Percentiles rank a stretch among this genome's conserved stretches.
phyloP scores from a whole-genome alignment of 2,329 filamentous ascomycete species.

The Dendryphion nanum region DNA sequence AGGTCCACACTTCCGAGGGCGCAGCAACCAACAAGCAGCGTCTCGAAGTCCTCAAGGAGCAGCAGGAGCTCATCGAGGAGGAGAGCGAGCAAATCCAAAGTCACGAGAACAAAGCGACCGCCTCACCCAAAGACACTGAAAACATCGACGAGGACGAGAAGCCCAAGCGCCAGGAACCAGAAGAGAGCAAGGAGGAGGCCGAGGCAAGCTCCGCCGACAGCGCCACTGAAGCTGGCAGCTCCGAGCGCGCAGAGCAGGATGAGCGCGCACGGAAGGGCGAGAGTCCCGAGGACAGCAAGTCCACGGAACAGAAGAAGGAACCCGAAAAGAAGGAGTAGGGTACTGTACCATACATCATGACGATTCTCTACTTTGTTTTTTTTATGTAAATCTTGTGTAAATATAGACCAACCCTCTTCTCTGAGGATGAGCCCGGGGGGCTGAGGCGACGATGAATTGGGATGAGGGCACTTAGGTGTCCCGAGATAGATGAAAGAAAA shows the following conservation, averaged over 20 bases:
- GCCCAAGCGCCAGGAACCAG: slow-evolving; percentile 37
- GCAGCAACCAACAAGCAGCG: slow-evolving; percentile 98
- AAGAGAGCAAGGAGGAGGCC: slow-evolving; percentile 17
- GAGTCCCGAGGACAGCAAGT: too few relatives aligned
- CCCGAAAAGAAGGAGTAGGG: too few relatives aligned
- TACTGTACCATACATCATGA: too few relatives aligned
- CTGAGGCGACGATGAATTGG: too few relatives aligned
- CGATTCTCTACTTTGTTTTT: too few relatives aligned
- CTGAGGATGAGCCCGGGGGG: too few relatives aligned
- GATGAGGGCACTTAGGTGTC: too few relatives aligned
- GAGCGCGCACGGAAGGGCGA: slow-evolving; percentile 12
- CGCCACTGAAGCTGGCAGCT: slow-evolving; percentile 27
- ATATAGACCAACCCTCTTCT: too few relatives aligned
- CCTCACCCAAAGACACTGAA: slow-evolving; percentile 79
- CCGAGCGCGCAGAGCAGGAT: slow-evolving; percentile 35
- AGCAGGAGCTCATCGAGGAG: slow-evolving; percentile 96
- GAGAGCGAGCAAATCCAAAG: slow-evolving; percentile 89
- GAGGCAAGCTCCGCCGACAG: slow-evolving; percentile 33
- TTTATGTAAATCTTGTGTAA: too few relatives aligned
- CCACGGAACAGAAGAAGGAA: too few relatives aligned
- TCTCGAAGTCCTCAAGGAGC: slow-evolving; percentile 95
- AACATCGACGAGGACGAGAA: slow-evolving; percentile 95
- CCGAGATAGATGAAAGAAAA: too few relatives aligned
- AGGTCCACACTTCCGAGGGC: slow-evolving; percentile 94
- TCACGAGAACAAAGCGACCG: slow-evolving; percentile 68